Base-by-base conservation (phyloP, 73 alveolate species). In the Paramecium primaurelia region DNA sequence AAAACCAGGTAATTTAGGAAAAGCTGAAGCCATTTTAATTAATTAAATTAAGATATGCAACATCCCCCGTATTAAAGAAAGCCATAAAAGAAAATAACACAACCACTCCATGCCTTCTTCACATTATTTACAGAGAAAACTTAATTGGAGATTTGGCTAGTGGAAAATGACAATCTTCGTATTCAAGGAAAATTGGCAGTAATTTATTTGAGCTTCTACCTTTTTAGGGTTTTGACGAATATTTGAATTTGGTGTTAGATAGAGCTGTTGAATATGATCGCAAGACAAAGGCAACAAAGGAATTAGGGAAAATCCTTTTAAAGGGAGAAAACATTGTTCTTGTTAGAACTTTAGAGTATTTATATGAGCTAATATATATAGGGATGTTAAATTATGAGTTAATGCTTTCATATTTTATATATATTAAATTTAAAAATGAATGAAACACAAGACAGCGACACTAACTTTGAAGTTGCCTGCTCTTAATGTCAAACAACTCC, bases 1-100 rank as follows among this genome's bases (percentile, higher is more conserved):
- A 75, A 83, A 95, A 36, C 98, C 98, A 20, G 98, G 98, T 16
- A 96, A 95, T 77, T 93, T 95, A 14, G 98, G 98, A 96, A 95
- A 96, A 18, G 95, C 95, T 47, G 93, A 89, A 45, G 94, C 94
- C 94, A 89, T 89, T 71, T 89, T 75, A 75, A 75, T 75, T 75
- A 38, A 38, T 38, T 75, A 38, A 38, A 38, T 54, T 54, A 54
- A 54, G 69, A 68, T 68, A 68, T 68, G 87, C 18, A 73, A 77
- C 73, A 80, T 38, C 75, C 45, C 45, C 37, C 36, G 30, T 80
- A 32, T 49, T 49, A 80, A 49, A 80, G 73, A 80, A 80, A 80
- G 54, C 58, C 91, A 80, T 28, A 42, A 42, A 80, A 80, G 73
- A 80, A 80, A 80, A 80, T 42, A n/a, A 47, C 73, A 22, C 58